Percentiles rank a stretch among this genome's conserved stretches.
These are phyloP conservation scores for Lactarius hatsudake DNA, from an alignment of 768 basidiomycete species.

Conservation along the genomic window DNA sequence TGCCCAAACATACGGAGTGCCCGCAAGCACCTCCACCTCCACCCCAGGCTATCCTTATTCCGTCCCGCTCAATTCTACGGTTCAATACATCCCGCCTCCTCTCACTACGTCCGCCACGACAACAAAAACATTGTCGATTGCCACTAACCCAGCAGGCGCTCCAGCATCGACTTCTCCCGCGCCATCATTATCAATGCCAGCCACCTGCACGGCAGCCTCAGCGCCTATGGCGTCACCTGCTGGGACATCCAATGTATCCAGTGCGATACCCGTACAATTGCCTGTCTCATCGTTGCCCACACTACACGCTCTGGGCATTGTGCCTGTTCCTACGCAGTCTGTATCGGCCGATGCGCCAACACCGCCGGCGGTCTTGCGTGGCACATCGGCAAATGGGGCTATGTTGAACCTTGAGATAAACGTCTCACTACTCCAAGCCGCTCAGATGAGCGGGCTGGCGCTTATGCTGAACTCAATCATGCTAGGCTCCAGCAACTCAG, in stretches of 20 bases:
- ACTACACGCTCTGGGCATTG: slow-evolving; percentile 70
- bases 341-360: slow-evolving; percentile 47
- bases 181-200: slow-evolving; percentile 33
- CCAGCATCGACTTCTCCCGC: slow-evolving; percentile 6
- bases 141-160: slow-evolving; percentile 15
- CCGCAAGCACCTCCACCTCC: slow-evolving; percentile 3
- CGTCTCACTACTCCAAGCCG: slow-evolving; percentile 63
- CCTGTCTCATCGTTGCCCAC: slow-evolving; percentile 56
- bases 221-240: slow-evolving; percentile 9
- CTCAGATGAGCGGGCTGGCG: slow-evolving; percentile 77
- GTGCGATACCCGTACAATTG: slow-evolving; percentile 61
- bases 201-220: slow-evolving; percentile 35
- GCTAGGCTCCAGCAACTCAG: slow-evolving; percentile 35
- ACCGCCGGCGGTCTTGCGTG: slow-evolving; percentile 73
- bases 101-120: slow-evolving; percentile 30
- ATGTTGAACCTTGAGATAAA: slow-evolving; percentile 79
- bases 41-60: slow-evolving; percentile 27
- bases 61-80: slow-evolving; percentile 32
- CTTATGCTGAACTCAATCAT: slow-evolving; percentile 69
- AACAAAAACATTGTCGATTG: slow-evolving; percentile 24
- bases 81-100: slow-evolving; percentile 33
- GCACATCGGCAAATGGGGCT: slow-evolving; percentile 66
- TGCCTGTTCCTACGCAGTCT: slow-evolving; percentile 61
- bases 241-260: slow-evolving; percentile 2
- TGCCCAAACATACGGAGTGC: slow-evolving; percentile 50